Evolutionary conservation across 805 yeast genomes (phyloP).

Genomic region (Spathaspora girioi): DNA sequence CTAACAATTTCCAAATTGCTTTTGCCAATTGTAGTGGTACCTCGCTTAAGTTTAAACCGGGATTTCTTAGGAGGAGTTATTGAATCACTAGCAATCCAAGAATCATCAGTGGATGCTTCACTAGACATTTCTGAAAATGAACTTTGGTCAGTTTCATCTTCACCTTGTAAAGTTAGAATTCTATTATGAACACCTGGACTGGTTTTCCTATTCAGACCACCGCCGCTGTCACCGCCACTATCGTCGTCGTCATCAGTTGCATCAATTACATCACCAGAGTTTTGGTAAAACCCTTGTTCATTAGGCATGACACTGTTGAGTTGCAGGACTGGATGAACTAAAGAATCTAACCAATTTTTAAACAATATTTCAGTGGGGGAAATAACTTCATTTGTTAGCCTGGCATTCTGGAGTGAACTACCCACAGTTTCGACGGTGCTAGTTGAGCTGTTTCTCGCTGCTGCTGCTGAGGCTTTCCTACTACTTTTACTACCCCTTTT

Average conservation of each 20-base stretch:
- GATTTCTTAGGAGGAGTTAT: neutral
- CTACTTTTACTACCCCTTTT: neutral
- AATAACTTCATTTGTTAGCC: neutral
- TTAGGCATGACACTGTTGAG: slow-evolving; percentile 19
- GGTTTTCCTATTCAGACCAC: too few relatives aligned
- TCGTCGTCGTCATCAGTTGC: neutral
- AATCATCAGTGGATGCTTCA: slow-evolving; percentile 4
- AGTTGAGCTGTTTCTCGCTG: neutral
- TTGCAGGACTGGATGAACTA: slow-evolving; percentile 18
- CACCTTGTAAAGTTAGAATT: neutral
- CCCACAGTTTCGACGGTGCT: neutral
- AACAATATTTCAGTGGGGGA: slow-evolving; percentile 7
- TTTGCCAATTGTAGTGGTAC: slow-evolving; percentile 6
- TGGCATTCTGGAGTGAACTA: neutral
- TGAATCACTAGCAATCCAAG: neutral
- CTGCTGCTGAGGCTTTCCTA: neutral
- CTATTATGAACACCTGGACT: neutral
- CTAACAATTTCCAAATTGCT: slow-evolving; percentile 33
- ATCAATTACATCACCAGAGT: slow-evolving; percentile 12
- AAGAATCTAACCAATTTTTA: slow-evolving; percentile 24
- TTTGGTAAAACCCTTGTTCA: slow-evolving; percentile 40
- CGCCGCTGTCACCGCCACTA: neutral
- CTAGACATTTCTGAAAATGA: slow-evolving; percentile 15
- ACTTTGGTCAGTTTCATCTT: slow-evolving; percentile 11
- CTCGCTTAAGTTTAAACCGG: slow-evolving; percentile 3